A percentile compares a stretch with the other conserved stretches of the same genome.
phyloP scores from a whole-genome alignment of 2,329 filamentous ascomycete genomes.

The Colletotrichum nymphaeae region DNA sequence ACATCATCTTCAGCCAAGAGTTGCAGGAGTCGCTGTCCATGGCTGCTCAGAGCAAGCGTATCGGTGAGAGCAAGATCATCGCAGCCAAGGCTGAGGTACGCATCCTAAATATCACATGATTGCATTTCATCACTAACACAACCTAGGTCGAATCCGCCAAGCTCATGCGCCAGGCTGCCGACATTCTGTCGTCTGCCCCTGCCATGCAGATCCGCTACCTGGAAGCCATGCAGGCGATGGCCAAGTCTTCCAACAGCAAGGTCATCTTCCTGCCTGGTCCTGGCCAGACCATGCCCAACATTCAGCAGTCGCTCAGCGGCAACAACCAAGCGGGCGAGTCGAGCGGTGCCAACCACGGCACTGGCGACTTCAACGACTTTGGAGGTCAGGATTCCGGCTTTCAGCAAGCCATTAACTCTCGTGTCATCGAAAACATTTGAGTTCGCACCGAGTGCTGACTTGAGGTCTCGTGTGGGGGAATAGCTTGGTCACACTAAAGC shows the following conservation, averaged over 20 bases:
- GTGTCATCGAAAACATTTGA: slow-evolving; percentile 88
- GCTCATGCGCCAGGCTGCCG: slow-evolving; percentile 91
- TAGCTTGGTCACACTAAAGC: slow-evolving; percentile 34
- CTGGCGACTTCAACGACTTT: slow-evolving; percentile 58
- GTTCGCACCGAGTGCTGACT: slow-evolving; percentile 35
- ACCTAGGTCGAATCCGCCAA: slow-evolving; percentile 87
- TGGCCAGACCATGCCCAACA: slow-evolving; percentile 64
- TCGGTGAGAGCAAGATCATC: slow-evolving; percentile 98
- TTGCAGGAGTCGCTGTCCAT: slow-evolving; percentile 96
- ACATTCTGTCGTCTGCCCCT: slow-evolving; percentile 90
- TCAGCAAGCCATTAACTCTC: slow-evolving; percentile 83
- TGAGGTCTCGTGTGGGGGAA: slow-evolving; percentile 30
- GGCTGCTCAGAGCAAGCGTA: slow-evolving; percentile 98
- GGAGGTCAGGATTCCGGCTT: slow-evolving; percentile 70
- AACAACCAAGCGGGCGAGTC: slow-evolving; percentile 45
- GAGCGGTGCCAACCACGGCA: slow-evolving; percentile 53
- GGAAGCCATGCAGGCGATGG: slow-evolving; percentile 99
- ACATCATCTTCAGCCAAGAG: slow-evolving; percentile 96
- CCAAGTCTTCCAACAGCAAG: slow-evolving; percentile 90
- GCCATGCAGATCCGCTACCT: slow-evolving; percentile 99
- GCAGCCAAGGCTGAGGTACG: slow-evolving; percentile 86
- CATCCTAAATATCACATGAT: not conserved
- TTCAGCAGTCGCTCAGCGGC: slow-evolving; percentile 57
- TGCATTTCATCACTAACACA: slow-evolving; percentile 14
- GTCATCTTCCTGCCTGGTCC: slow-evolving; percentile 82